A percentile compares a stretch with the other conserved stretches of the same genome.
These are phyloP conservation scores for Ganoderma sp. DNA, from an alignment of 1,284 basidiomycete species.

Conservation along the genomic window DNA sequence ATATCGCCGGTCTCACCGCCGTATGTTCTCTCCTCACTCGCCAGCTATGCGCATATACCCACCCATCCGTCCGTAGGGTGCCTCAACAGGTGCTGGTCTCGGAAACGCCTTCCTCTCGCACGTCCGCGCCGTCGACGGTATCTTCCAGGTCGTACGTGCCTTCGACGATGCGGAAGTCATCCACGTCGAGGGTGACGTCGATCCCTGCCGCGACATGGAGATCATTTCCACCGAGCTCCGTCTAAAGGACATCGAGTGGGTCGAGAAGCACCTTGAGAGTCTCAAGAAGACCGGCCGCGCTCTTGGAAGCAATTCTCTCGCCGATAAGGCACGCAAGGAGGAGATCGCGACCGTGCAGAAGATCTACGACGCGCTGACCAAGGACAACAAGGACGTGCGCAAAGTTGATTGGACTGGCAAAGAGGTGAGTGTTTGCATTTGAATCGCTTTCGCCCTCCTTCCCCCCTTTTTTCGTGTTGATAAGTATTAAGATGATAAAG, in stretches of 20 bases:
- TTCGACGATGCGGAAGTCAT: constrained; percentile 99
- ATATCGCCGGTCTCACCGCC: constrained; percentile 97
- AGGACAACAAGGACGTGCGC: constrained; percentile 90
- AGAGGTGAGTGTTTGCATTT: constrained; percentile 72
- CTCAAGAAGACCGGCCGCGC: constrained; percentile 76
- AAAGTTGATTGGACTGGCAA: constrained; percentile 97
- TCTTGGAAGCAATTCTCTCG: constrained; percentile 82
- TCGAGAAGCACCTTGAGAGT: constrained; percentile 88
- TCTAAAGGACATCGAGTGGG: constrained; percentile 99
- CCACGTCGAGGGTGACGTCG: constrained; percentile 98
- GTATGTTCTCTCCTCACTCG: constrained; percentile 49
- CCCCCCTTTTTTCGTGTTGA: background rate
- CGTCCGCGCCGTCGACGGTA: constrained; percentile 98
- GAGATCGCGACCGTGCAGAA: constrained; percentile 92
- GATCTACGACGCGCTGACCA: constrained; percentile 79
- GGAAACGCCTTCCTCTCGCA: constrained; percentile 98
- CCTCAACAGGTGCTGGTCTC: constrained; percentile 97
- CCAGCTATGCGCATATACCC: background rate
- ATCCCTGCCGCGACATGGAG: constrained; percentile 97
- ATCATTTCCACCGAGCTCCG: constrained; percentile 95
- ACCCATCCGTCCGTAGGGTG: constrained; percentile 61
- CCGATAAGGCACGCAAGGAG: constrained; percentile 96
- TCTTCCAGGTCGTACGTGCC: constrained; percentile 98
- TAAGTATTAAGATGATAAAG: constrained; percentile 42
- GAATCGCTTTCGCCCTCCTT: background rate